Percentiles rank a stretch among this genome's conserved stretches.
Conservation (phyloP, 2,329 filamentous ascomycete genomes). For the Aspergillus vadensis region DNA sequence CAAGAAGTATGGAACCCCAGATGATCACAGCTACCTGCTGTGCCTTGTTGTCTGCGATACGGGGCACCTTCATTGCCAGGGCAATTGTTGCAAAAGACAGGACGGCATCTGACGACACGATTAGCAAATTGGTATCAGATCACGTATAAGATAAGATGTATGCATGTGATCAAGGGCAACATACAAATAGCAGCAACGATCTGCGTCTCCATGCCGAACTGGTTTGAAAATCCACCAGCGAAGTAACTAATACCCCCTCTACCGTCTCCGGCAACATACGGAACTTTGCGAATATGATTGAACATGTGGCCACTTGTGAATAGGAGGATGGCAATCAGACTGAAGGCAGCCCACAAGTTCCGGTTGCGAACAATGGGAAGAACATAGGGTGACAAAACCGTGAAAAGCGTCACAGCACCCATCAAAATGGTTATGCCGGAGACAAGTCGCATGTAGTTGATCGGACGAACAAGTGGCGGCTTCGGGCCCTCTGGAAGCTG, state of each 20-base stretch:
- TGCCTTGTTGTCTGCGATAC: conserved; percentile 72
- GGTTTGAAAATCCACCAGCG: conserved; percentile 86
- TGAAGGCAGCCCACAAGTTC: conserved; percentile 90
- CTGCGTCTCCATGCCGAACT: conserved; percentile 93
- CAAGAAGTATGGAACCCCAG: conserved; percentile 75
- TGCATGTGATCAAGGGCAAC: conserved; percentile 39
- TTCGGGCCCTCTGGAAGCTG: conserved; percentile 77
- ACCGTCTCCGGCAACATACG: conserved; percentile 84
- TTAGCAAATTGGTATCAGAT: conserved; percentile 20
- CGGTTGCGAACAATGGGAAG: conserved; percentile 82
- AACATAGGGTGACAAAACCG: conserved; percentile 75
- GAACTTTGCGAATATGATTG: conserved; percentile 95
- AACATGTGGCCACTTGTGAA: conserved; percentile 99
- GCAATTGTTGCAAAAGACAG: conserved; percentile 88
- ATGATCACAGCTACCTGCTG: conserved; percentile 81
- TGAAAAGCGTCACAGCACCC: conserved; percentile 67
- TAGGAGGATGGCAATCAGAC: conserved; percentile 82
- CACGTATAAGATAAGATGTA: neutral
- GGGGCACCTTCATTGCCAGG: conserved; percentile 89
- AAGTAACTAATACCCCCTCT: conserved; percentile 88
- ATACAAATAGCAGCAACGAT: conserved; percentile 91
- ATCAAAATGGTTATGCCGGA: conserved; percentile 68
- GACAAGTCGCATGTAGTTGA: conserved; percentile 81
- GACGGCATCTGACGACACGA: conserved; percentile 62
- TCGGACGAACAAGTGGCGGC: conserved; percentile 75